A percentile compares a stretch with the other conserved stretches of the same genome.
Evolutionary conservation across 192 early-diverging fungal genomes (phyloP).

Genomic region (Entrophospora sp.): DNA sequence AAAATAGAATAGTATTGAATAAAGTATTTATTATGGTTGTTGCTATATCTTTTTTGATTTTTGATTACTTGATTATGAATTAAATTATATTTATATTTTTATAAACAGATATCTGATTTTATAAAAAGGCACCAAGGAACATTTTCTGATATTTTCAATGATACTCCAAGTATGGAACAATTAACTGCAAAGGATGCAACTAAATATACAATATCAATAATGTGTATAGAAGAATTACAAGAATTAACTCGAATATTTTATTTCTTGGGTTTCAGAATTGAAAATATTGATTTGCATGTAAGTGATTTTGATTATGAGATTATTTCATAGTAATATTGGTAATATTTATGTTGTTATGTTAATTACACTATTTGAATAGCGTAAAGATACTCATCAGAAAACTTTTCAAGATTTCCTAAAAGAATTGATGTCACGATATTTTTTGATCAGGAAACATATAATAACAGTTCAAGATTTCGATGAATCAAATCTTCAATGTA

Average conservation of each 20-base stretch:
- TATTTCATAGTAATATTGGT: background rate
- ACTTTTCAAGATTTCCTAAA: conserved; percentile 11
- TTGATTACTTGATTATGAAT: background rate
- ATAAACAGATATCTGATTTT: conserved; percentile 5
- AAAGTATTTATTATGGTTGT: background rate
- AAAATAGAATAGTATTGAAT: background rate
- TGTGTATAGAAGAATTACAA: conserved; percentile 8
- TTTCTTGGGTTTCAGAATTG: background rate
- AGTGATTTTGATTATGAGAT: background rate
- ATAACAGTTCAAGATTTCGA: background rate
- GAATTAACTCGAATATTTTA: conserved; percentile 15
- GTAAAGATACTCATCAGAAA: background rate
- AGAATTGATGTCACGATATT: conserved; percentile 7
- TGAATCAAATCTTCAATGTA: background rate
- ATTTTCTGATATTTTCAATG: conserved; percentile 13
- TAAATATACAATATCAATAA: background rate
- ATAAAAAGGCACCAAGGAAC: conserved; percentile 13
- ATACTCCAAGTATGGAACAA: background rate
- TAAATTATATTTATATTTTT: background rate
- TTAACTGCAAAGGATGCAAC: background rate
- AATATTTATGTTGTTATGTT: background rate
- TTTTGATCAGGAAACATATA: background rate
- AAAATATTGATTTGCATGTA: conserved; percentile 8
- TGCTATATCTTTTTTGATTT: background rate
- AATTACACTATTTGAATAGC: background rate